Conservation (phyloP, 208 protist species). For the Trypanosoma boissoni region DNA sequence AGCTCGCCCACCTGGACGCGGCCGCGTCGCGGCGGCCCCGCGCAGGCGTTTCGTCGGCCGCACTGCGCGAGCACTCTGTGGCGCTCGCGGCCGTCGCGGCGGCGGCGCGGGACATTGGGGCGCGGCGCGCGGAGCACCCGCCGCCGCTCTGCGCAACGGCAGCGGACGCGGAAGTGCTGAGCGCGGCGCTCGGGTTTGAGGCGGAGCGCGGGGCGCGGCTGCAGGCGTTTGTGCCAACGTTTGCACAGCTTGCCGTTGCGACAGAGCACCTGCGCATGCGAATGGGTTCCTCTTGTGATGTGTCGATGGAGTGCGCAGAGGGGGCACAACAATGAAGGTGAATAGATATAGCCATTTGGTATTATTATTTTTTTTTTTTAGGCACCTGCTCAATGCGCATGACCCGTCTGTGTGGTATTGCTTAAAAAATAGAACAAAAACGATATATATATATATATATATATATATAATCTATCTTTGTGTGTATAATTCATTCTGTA, state of each 20-base stretch:
- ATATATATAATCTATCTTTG: background rate
- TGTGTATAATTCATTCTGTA: background rate
- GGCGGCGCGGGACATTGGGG: conserved; percentile 25
- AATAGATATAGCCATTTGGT: background rate
- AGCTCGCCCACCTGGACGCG: conserved; percentile 33
- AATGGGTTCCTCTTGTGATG: background rate
- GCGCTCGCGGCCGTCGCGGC: conserved; percentile 23
- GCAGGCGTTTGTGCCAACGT: conserved; percentile 74
- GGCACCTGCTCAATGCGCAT: background rate
- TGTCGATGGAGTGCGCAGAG: too few relatives aligned
- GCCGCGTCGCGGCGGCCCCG: conserved; percentile 15
- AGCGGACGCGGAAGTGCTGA: conserved; percentile 40
- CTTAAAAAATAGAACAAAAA: background rate
- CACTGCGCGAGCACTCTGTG: conserved; percentile 24
- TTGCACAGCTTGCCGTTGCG: conserved; percentile 70
- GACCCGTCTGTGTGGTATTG: background rate
- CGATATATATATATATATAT: conserved; percentile 1
- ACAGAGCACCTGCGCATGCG: conserved; percentile 44
- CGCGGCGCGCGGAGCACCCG: conserved; percentile 4
- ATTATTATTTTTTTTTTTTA: background rate
- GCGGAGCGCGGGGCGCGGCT: conserved; percentile 48
- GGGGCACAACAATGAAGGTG: background rate
- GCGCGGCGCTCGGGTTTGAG: conserved; percentile 61
- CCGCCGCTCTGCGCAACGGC: conserved; percentile 46
- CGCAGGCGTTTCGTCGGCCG: background rate